Base-by-base conservation (phyloP, 2,329 filamentous ascomycete species). In the Colletotrichum australisinense region DNA sequence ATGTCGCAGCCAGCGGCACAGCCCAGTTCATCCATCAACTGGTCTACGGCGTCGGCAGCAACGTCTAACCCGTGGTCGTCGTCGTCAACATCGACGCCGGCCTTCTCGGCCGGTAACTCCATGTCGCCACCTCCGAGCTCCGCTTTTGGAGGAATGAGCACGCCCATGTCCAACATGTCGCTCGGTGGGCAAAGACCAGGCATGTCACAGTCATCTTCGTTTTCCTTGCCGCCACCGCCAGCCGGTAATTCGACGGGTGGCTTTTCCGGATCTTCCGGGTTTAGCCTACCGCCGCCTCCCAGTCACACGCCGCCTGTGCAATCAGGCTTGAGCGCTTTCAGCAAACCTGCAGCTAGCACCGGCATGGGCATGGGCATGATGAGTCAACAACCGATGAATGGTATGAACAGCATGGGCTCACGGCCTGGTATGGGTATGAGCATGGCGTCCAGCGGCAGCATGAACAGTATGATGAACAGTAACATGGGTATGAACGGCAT, bases 221-320 rank as follows among this genome's bases (percentile, higher is more conserved):
- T 92, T 78, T 91, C 90, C 1, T 81, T 92, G 19, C 85, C 90
- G 7, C 89, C 90, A 4, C 89, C 90, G 1, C 86, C 90, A 12
- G 78, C 82, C 16, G 78, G 78, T 38, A 77, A 76, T 38, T 77
- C 75, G 12, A 75, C 75, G 30, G 60, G 32, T 35, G 32, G 63
- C 38, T 69, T 75, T 11, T 76, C 78, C 16, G 74, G 80, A 0
- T 68, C 83, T 2, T 83, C 85, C 1, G 80, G 83, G 1, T 90
- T 90, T 76, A 84, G 86, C 69, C 81, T 90, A 26, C 81, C 84
- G 5, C 84, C 87, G 1, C 86, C 88, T 5, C 85, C 86, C 1
- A 80, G 81, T 1, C 78, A 75, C 49, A 66, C 75, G 52, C 79
- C 81, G 75, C 79, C 76, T 67, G 62, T 64, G 30, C 78, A 78